These are phyloP conservation scores for Xylaria curta DNA, from an alignment of 495 filamentous ascomycete genomes.

Conservation along the genomic window DNA sequence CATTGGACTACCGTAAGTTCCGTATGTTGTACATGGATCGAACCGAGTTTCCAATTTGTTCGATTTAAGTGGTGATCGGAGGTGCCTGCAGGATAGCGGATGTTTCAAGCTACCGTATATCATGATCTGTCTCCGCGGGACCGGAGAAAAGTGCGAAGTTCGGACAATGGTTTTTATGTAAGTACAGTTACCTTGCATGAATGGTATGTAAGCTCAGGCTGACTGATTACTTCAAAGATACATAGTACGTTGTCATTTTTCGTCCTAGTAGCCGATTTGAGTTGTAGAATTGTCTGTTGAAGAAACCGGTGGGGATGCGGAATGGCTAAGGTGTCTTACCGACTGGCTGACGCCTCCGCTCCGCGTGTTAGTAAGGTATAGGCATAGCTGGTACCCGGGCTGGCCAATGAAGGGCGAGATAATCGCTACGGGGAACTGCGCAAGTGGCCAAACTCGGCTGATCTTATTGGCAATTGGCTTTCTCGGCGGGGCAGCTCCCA, in stretches of 20 bases:
- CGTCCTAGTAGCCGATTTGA: neutral
- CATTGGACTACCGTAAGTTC: neutral
- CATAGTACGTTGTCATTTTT: constrained; percentile 1
- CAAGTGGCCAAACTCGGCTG: constrained; percentile 8
- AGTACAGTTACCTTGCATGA: neutral
- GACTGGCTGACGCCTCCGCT: neutral
- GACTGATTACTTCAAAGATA: neutral
- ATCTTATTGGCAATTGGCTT: constrained; percentile 19
- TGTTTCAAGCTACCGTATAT: neutral
- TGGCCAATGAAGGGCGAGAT: constrained; percentile 15
- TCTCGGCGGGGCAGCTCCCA: neutral
- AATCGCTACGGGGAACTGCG: constrained; percentile 5
- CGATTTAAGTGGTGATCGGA: neutral
- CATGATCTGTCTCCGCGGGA: neutral
- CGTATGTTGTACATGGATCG: neutral
- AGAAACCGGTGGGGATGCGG: neutral
- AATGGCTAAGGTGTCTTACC: neutral
- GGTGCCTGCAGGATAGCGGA: neutral
- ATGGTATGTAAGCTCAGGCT: neutral
- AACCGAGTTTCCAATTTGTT: neutral
- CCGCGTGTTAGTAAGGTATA: neutral
- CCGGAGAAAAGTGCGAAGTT: constrained; percentile 11
- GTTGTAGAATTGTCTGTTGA: neutral
- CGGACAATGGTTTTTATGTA: constrained; percentile 2
- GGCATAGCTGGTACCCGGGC: neutral